These are phyloP conservation scores for Chalciporus chontae DNA, from an alignment of 768 basidiomycete genomes.

Conservation along the genomic window DNA sequence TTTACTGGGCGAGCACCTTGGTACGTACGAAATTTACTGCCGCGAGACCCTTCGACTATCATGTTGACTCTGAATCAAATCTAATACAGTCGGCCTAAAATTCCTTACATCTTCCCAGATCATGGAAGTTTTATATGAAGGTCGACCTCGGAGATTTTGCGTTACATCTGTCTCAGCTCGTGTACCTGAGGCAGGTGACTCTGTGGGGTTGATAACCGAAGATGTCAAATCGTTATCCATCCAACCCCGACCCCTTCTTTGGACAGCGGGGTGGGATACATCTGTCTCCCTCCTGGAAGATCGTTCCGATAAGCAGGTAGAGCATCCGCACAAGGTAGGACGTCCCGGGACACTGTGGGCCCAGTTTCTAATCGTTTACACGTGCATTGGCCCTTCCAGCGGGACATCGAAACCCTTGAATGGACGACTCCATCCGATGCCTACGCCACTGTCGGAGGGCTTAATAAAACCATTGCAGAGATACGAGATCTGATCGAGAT, in stretches of 20 bases:
- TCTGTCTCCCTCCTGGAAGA: slow-evolving; percentile 42
- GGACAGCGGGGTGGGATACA: slow-evolving; percentile 70
- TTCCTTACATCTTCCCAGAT: slow-evolving; percentile 61
- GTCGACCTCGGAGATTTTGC: slow-evolving; percentile 50
- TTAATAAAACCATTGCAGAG: slow-evolving; percentile 81
- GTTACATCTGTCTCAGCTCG: slow-evolving; percentile 44
- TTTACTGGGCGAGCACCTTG: slow-evolving; percentile 62
- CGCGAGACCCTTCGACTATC: neutral
- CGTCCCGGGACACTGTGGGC: slow-evolving; percentile 10
- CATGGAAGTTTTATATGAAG: slow-evolving; percentile 64
- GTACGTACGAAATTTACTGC: slow-evolving; percentile 36
- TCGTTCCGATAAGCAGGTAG: slow-evolving; percentile 21
- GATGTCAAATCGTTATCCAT: slow-evolving; percentile 47
- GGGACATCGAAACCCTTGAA: slow-evolving; percentile 46
- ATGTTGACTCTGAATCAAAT: slow-evolving; percentile 8
- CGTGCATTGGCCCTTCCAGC: slow-evolving; percentile 29
- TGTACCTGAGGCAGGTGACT: slow-evolving; percentile 16
- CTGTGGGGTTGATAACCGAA: slow-evolving; percentile 34
- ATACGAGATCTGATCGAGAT: slow-evolving; percentile 86
- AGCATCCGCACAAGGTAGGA: slow-evolving; percentile 33
- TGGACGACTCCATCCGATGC: slow-evolving; percentile 46
- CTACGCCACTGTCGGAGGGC: slow-evolving; percentile 85
- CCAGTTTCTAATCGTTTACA: slow-evolving; percentile 10
- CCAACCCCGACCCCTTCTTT: slow-evolving; percentile 40
- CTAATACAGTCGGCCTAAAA: slow-evolving; percentile 62